phyloP scores from a whole-genome alignment of 305 asterid genomes.

The Rubia balearica region DNA sequence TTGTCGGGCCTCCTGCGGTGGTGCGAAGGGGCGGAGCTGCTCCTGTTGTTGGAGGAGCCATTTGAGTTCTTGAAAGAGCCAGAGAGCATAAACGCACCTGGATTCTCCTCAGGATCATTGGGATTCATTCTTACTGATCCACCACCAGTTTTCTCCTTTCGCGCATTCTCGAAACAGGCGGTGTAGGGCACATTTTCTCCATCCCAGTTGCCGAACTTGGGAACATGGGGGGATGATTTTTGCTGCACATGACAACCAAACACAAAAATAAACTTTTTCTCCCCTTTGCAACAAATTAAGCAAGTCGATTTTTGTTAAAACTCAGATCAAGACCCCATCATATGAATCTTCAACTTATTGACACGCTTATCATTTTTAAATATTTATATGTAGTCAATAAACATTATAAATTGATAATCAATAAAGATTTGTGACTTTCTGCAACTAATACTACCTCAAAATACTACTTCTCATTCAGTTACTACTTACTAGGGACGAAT shows the following conservation, averaged over 20 bases:
- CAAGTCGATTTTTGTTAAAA: no score
- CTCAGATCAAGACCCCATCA: not conserved
- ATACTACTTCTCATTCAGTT: no score
- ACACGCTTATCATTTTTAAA: no score
- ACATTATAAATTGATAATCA: no score
- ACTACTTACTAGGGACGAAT: no score
- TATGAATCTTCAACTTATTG: no score
- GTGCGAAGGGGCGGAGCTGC: slow-evolving; percentile 12
- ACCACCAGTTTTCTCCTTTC: slow-evolving; percentile 41
- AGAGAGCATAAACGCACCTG: slow-evolving; percentile 41
- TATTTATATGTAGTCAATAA: no score
- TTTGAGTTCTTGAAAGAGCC: slow-evolving; percentile 8
- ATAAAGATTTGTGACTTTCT: no score
- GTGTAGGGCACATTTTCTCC: slow-evolving; percentile 65
- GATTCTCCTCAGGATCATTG: slow-evolving; percentile 72
- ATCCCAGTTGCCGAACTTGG: slow-evolving; percentile 74
- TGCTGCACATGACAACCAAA: slow-evolving; percentile 21
- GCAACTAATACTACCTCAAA: no score
- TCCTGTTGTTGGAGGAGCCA: not conserved
- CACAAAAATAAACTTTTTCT: not conserved
- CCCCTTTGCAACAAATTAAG: no score
- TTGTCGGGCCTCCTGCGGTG: slow-evolving; percentile 15
- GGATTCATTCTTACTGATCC: slow-evolving; percentile 43
- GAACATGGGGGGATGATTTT: slow-evolving; percentile 39
- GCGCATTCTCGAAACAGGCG: slow-evolving; percentile 64